A percentile compares a stretch with the other conserved stretches of the same genome.
Conservation (phyloP, 139 green algal species). For the Chlorella sp. region DNA sequence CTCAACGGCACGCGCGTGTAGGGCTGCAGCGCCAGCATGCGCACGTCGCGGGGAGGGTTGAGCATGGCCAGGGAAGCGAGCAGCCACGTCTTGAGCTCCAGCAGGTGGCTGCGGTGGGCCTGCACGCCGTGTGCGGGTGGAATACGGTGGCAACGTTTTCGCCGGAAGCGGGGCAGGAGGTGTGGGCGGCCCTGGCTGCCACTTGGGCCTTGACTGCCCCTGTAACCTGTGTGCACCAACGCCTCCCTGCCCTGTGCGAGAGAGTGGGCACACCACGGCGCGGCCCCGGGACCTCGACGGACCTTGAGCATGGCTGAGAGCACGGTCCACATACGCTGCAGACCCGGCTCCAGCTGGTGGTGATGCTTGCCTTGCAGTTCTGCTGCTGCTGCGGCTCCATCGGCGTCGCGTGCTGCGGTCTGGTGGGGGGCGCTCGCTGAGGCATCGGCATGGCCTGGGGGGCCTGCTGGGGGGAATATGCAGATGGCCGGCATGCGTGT, state of each 20-base stretch:
- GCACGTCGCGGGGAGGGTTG: neutral
- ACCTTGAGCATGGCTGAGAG: constrained; percentile 3
- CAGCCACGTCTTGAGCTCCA: constrained; percentile 10
- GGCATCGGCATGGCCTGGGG: neutral
- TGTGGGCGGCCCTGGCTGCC: neutral
- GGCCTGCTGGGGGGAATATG: neutral
- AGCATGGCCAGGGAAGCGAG: neutral
- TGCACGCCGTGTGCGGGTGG: neutral
- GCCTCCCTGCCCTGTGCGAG: too few species aligned
- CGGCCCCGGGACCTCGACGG: neutral
- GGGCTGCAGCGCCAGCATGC: neutral
- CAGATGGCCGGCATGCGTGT: neutral
- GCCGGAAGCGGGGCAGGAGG: neutral
- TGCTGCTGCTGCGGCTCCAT: neutral
- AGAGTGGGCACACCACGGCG: neutral
- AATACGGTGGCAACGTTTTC: neutral
- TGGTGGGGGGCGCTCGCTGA: too few species aligned
- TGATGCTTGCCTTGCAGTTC: too few species aligned
- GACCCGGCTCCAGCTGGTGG: neutral
- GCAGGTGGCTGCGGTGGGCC: neutral
- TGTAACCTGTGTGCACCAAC: too few species aligned
- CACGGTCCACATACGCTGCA: constrained; percentile 4
- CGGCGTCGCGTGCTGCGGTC: neutral
- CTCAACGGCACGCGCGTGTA: too few species aligned
- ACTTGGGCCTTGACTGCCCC: neutral